These are phyloP conservation scores for Penicillium angulare DNA, from an alignment of 495 filamentous ascomycete genomes.

Conservation along the genomic window DNA sequence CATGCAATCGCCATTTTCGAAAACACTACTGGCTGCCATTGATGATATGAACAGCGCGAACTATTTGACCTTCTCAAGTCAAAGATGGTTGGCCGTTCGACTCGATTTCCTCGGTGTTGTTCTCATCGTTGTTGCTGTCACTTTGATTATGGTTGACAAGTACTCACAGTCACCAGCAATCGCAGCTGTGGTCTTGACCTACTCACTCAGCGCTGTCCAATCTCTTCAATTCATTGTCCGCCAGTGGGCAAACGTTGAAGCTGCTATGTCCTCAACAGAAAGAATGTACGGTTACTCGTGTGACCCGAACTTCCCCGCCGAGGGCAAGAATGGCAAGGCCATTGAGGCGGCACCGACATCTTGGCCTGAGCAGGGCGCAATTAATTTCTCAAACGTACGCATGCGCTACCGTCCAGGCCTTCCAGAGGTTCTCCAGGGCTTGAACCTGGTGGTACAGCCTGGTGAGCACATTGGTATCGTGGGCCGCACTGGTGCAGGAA, in stretches of 20 bases:
- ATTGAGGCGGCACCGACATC: not conserved
- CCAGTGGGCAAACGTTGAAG: constrained; percentile 18
- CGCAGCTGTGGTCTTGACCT: constrained; percentile 18
- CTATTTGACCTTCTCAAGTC: constrained; percentile 44
- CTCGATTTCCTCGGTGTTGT: constrained; percentile 40
- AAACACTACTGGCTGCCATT: constrained; percentile 23
- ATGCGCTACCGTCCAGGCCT: not conserved
- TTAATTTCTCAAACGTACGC: not conserved
- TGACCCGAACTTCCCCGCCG: not conserved
- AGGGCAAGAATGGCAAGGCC: not conserved
- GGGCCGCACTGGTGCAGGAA: constrained; percentile 37
- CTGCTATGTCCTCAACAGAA: constrained; percentile 15
- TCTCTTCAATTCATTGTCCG: constrained; percentile 1
- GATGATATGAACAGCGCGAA: constrained; percentile 40
- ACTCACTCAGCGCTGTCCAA: constrained; percentile 13
- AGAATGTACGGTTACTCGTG: constrained; percentile 11
- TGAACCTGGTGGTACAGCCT: not conserved
- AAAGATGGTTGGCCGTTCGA: constrained; percentile 40
- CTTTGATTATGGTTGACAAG: not conserved
- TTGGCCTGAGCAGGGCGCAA: constrained; percentile 3
- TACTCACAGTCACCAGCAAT: constrained; percentile 32
- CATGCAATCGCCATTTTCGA: constrained; percentile 24
- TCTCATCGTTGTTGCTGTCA: not conserved
- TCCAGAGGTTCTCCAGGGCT: not conserved
- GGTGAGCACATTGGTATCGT: constrained; percentile 6